Evolutionary conservation across 495 filamentous ascomycete species (phyloP), one percentile per base, ranked within the genome.

Genomic region (Letharia columbiana): DNA sequence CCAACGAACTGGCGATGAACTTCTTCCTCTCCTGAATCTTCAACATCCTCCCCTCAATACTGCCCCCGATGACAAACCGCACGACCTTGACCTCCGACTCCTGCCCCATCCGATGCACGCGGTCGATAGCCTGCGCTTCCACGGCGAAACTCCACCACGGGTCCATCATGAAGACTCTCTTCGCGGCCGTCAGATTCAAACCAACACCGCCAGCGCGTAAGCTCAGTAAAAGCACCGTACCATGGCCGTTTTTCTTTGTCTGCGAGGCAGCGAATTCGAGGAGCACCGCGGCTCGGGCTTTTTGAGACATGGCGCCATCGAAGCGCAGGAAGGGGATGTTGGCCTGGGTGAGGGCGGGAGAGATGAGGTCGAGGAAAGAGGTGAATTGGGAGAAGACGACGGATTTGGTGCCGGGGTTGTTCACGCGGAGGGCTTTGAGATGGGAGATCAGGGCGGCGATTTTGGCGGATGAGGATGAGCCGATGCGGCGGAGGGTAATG

Each of bases 141-240:
- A 98, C 86, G 5, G 95, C 92, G 74, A 90, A 97, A 68, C 90
- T 94, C 95, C 95, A 99, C 95, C 95, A 99, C 0, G 95, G 93
- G 76, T 99, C 95, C 93, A 97, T 96, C 89, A 99, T 91, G 74
- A 88, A 97, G 15, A 98, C 95, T 62, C 89, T 80, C 69, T 86
- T 90, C 20, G 94, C 94, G 62, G 84, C 84, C 6, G 92, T 97
- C 54, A 99, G 80, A 71, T 98, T 98, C 47, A 98, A 79, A 0
- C 94, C 94, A 4, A 98, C 94, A 40, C 94, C 94, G 28, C 94
- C 94, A 4, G 95, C 94, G 59, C 91, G 83, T 65, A 98, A 82
- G 71, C 88, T 92, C 66, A 98, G 80, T 15, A 98, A 76, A 35
- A 98, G 79, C 45, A 98, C 85, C 13, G 79, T 79, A 23, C 69